Conservation (phyloP, 371 early-diverging fungal species). For the Mucor irregularis region DNA sequence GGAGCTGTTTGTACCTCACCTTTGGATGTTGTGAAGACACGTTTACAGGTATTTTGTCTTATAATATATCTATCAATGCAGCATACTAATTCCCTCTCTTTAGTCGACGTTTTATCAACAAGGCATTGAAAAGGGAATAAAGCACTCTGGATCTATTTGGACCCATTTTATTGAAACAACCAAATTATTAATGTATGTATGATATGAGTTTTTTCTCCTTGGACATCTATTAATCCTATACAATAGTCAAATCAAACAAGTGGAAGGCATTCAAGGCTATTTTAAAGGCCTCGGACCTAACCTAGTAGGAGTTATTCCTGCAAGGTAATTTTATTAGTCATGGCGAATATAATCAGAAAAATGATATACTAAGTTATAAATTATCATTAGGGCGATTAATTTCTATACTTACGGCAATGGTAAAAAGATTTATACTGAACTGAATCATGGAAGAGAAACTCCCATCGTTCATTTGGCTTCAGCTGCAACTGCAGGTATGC, state of each 20-base stretch:
- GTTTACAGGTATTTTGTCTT: constrained; percentile 66
- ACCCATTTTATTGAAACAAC: constrained; percentile 56
- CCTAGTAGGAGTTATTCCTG: constrained; percentile 92
- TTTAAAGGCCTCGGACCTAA: constrained; percentile 95
- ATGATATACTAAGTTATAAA: background rate
- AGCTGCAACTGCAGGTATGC: constrained; percentile 80
- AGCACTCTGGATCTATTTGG: constrained; percentile 19
- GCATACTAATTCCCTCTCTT: background rate
- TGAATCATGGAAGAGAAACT: constrained; percentile 79
- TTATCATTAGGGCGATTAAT: constrained; percentile 72
- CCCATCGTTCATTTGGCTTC: constrained; percentile 79
- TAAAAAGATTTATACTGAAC: constrained; percentile 74
- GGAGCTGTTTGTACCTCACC: constrained; percentile 88
- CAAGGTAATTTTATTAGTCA: constrained; percentile 41
- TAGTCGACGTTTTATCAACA: constrained; percentile 35
- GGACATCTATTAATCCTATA: background rate
- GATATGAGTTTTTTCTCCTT: background rate
- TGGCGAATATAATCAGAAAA: background rate
- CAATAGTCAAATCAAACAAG: constrained; percentile 65
- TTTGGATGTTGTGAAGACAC: constrained; percentile 88
- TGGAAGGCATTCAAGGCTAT: constrained; percentile 85
- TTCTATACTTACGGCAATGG: constrained; percentile 91
- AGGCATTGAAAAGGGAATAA: constrained; percentile 1
- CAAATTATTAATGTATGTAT: constrained; percentile 51
- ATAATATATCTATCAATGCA: background rate